Evolutionary conservation across 768 basidiomycete species (phyloP), one percentile per base, ranked within the genome.

Genomic region (Mycena amicta): DNA sequence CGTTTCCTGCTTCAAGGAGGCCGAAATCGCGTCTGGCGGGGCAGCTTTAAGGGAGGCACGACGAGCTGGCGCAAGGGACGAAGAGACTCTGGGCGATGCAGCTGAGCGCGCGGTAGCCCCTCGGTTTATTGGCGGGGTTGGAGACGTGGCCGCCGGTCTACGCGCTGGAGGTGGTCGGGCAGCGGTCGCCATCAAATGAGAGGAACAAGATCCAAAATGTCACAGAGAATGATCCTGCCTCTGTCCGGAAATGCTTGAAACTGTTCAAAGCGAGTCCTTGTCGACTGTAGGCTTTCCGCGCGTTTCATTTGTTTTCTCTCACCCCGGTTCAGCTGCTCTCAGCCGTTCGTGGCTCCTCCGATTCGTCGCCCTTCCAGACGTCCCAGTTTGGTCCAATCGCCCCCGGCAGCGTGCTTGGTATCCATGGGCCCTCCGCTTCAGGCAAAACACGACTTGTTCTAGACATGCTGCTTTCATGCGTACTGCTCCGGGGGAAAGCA

Each of bases 381-480:
- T 26, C 47, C 25, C 23, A 25, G 12, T n/a, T 49, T 28, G 47
- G 47, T 4, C 22, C 12, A 5, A 25, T 49, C 27, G 25, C 22
- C 5, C 25, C 25, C 5, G 47, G 26, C 47, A 26, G 25, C n/a
- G 12, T 49, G 22, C 25, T 49, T 22, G 23, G 15, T 6, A 26
- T 52, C 50, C n/a, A 13, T 4, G 92, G 92, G 2, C 82, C 86
- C 2, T 76, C 91, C 3, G 81, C 79, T 26, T 85, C 87, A 5
- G 92, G 90, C 27, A 95, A 94, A 73, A 87, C 89, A 2, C 88
- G 89, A 61, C 73, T 95, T n/a, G 72, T 92, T 26, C 88, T 88
- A 67, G 80, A 83, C 67, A 70, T 92, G 50, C 69, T 90, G 26
- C 71, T 83, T 13, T 79, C 76, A 22, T 85, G 88, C 63, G 75